Evolutionary conservation across 768 basidiomycete species (phyloP), one percentile per base, ranked within the genome.

Genomic region (Tulasnella sp.): DNA sequence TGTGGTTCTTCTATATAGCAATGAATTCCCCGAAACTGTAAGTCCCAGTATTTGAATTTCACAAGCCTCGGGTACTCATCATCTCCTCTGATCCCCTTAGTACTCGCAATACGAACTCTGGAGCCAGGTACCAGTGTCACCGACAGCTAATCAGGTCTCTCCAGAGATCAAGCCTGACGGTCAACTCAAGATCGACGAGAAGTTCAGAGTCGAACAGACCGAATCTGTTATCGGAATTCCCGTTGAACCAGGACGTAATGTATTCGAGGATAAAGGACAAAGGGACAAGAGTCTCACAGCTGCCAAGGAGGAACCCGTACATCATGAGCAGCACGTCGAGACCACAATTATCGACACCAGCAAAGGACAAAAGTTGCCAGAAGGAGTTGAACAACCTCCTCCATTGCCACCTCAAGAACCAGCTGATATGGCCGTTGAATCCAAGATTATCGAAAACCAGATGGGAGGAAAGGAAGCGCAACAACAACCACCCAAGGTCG

Each of bases 161-260:
- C 75, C 74, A 1, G 64, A 77, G 8, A 75, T 71, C 12, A 77
- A 73, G n/a, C 64, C 63, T 0, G 72, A 66, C n/a, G 78, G 76
- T 24, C 74, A 74, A 7, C 72, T 70, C 0, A 66, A 76, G 0
- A 68, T 79, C 13, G 60, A 53, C 15, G 59, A 47, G 5, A 54
- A 41, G 5, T 53, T 43, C 10, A 41, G 53, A 2, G 58, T 45
- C 13, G 53, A 42, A 7, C 33, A 60, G 40, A 66, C 60, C 7
- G 70, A 76, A 12, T 62, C 67, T 0, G 56, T 71, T 2, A 67
- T 70, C 10, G 65, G 70, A 19, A 75, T 73, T 9, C 73, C 75
- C 49, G 67, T 81, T 0, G 84, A 84, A 58, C 86, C 87, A 0
- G 86, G 87, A 0, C 71, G 66, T 13, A 79, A 89, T 60, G 70